Conservation (phyloP, 257 asterid genomes). For the Eucommia ulmoides region DNA sequence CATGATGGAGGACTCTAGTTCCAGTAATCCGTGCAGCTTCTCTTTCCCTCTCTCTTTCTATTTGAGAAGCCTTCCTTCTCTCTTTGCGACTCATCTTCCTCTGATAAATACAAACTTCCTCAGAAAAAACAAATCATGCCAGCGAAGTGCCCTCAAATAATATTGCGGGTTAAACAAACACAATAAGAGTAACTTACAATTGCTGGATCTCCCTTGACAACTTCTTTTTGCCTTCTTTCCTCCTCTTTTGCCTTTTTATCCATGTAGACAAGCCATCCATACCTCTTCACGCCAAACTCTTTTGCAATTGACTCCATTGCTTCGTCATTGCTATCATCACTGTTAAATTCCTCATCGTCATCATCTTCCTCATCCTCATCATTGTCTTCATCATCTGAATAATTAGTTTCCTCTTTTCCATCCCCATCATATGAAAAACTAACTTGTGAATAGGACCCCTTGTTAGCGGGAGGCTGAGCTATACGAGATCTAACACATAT, state of each 20-base stretch:
- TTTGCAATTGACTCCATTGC: constrained; percentile 92
- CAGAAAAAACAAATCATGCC: constrained; percentile 5
- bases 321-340: constrained; percentile 93
- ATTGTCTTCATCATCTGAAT: constrained; percentile 70
- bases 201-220: constrained; percentile 94
- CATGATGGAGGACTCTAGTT: constrained; percentile 64
- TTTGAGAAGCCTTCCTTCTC: constrained; percentile 86
- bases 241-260: constrained; percentile 98
- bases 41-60: constrained; percentile 85
- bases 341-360: constrained; percentile 76
- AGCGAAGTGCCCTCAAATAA: too few species aligned
- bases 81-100: constrained; percentile 93
- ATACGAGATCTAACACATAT: constrained; percentile 36
- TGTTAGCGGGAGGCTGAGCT: constrained; percentile 55
- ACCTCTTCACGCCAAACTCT: constrained; percentile 92
- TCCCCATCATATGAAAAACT: constrained; percentile 91
- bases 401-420: constrained; percentile 47
- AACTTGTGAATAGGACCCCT: constrained; percentile 94
- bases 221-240: constrained; percentile 87
- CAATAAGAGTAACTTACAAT: constrained; percentile 75
- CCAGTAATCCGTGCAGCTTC: constrained; percentile 75
- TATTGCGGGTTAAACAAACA: too few species aligned
- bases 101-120: constrained; percentile 29
- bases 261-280: constrained; percentile 97
- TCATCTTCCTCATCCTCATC: constrained; percentile 82